Base-by-base conservation (phyloP, 768 basidiomycete species). In the Suillus cothurnatus region DNA sequence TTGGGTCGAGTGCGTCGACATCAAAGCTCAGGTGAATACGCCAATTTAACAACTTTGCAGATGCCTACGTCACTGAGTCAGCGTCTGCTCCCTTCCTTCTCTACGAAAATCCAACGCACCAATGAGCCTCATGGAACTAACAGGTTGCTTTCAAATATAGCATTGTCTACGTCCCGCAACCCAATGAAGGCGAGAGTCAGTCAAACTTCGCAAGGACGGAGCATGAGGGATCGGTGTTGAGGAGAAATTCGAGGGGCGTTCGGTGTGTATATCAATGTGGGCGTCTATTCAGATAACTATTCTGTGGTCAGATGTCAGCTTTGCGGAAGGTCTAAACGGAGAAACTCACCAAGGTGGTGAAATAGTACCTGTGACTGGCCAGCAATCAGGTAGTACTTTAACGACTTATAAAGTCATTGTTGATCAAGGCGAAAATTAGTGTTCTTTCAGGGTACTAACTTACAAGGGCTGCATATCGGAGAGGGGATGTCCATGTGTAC, bases 1-100 rank as follows among this genome's bases (percentile, higher is more conserved):
- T 86, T 8, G 96, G 97, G 76, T 99, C 96, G 60, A 96, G 79
- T 11, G 95, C 94, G 73, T 96, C 94, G 26, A 98, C 95, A 74
- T 99, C 97, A 76, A 98, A 99, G 75, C 91, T 94, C 65, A 99
- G 80, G 79, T 99, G 96, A 67, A 98, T 93, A 21, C 97, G 97
- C 38, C 81, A 80, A 68, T 97, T 99, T 93, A 55, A 99, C 90
- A 63, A 99, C 94, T 72, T 89, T 88, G 26, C 96, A 95, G 64
- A 97, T 97, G 43, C 95, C 95, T 86, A n/a, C 32, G 12, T 34
- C 32, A 34, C 28, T 1, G 17, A 31, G 19, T 32, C 52, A 53
- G 11, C 12, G 6, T 4, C 8, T 77, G 88, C 88, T 61, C 88
- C 82, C 65, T 87, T 83, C 77, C 87, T 84, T 86, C 87, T 88